phyloP scores from a whole-genome alignment of 108 stramenopile species.

The Pseudonitzschia pungens region DNA sequence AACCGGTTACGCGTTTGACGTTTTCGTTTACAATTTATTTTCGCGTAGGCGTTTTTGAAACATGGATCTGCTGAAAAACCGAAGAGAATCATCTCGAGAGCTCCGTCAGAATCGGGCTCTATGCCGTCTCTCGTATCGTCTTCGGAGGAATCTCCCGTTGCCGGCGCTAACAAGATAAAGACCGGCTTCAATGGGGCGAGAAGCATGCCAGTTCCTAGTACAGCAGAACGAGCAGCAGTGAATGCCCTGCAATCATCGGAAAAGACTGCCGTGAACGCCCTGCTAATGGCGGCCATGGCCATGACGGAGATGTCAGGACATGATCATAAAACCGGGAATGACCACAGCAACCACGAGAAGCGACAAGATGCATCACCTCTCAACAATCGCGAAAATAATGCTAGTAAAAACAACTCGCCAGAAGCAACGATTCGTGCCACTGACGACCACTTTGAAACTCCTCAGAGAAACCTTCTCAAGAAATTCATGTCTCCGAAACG shows the following conservation, averaged over 20 bases:
- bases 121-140: slow-evolving; percentile 40
- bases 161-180: not conserved
- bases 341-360: not conserved
- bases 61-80: slow-evolving; percentile 36
- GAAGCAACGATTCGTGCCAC: slow-evolving; percentile 10
- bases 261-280: slow-evolving; percentile 36
- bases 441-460: slow-evolving; percentile 26
- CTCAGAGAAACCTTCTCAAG: slow-evolving; percentile 33
- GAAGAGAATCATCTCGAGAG: slow-evolving; percentile 12
- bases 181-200: not conserved
- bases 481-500: slow-evolving; percentile 42
- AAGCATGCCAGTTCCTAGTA: not conserved
- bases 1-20: not conserved
- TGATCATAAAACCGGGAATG: not conserved
- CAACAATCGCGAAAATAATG: not conserved
- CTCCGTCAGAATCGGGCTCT: slow-evolving; percentile 25
- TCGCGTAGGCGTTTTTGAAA: slow-evolving; percentile 47
- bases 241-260: slow-evolving; percentile 22
- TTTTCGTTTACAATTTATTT: not conserved
- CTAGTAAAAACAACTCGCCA: not conserved
- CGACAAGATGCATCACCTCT: slow-evolving; percentile 5
- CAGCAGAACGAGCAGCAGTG: slow-evolving; percentile 19
- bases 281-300: slow-evolving; percentile 58
- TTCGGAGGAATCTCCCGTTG: slow-evolving; percentile 21
- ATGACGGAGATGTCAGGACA: slow-evolving; percentile 53